Evolutionary conservation across 164 flowering plant species (phyloP).

Genomic region (Umbilicus rupestris): DNA sequence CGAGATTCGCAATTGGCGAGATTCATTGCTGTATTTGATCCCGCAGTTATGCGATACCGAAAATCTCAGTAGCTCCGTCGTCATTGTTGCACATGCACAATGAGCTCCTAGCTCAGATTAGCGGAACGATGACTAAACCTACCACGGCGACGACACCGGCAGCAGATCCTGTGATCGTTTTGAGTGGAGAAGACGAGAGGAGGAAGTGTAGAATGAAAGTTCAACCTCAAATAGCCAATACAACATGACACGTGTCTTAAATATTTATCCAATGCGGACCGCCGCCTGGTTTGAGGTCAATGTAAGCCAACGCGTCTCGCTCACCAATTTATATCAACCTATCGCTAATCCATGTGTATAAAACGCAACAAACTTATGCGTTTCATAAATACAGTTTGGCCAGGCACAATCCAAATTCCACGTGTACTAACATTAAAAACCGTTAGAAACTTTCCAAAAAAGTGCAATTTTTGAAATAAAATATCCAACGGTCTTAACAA

Average conservation of each 20-base stretch:
- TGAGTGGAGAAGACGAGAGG: conserved; percentile 1
- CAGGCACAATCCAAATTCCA: no score
- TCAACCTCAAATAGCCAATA: neutral
- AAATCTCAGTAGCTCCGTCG: conserved; percentile 6
- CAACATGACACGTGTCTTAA: neutral
- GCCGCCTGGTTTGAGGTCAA: conserved; percentile 3
- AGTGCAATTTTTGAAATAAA: no score
- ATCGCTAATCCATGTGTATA: no score
- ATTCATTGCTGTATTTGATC: neutral
- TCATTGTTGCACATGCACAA: neutral
- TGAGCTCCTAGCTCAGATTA: no score
- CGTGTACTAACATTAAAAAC: no score
- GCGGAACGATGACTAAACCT: no score
- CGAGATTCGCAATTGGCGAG: neutral
- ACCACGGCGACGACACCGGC: no score
- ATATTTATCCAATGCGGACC: neutral
- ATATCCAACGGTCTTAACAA: no score
- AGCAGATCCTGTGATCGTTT: neutral
- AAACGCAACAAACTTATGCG: no score
- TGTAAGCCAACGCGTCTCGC: neutral
- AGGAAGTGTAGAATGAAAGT: neutral
- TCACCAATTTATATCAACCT: neutral
- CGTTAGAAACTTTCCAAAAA: no score
- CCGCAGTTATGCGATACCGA: conserved; percentile 4
- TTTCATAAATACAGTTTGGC: no score